Percentiles rank a stretch among this genome's conserved stretches.
Conservation (phyloP, 805 yeast genomes). For the Saitoella complicata region DNA sequence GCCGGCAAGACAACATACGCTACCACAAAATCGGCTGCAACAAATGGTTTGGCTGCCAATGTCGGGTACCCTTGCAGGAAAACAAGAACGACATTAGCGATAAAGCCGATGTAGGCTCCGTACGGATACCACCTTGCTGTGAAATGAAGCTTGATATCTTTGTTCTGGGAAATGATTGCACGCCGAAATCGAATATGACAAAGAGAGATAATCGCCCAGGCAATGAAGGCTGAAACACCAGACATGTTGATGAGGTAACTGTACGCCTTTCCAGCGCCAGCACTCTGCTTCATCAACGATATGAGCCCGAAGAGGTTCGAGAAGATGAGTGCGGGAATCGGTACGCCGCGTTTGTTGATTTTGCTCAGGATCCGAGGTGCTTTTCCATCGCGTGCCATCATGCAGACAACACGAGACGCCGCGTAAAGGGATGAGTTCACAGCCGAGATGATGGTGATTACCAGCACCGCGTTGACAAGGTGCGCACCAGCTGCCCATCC, state of each 20-base stretch:
- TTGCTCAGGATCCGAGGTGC: conserved; percentile 46
- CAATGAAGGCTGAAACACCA: conserved; percentile 52
- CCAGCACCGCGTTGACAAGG: conserved; percentile 51
- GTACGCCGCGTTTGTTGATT: conserved; percentile 63
- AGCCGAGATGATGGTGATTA: conserved; percentile 51
- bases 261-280: conserved; percentile 35
- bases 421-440: conserved; percentile 61
- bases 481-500: conserved; percentile 50
- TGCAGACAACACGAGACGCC: conserved; percentile 47
- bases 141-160: conserved; percentile 36
- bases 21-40: conserved; percentile 39
- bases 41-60: conserved; percentile 34
- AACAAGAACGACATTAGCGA: conserved; percentile 35
- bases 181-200: conserved; percentile 42
- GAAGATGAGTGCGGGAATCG: conserved; percentile 41
- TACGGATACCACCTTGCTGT: conserved; percentile 36
- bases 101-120: conserved; percentile 33
- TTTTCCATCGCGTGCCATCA: conserved; percentile 48
- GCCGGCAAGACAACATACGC: conserved; percentile 48
- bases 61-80: conserved; percentile 53
- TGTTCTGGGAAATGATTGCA: conserved; percentile 29
- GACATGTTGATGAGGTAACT: conserved; percentile 43
- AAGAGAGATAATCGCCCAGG: conserved; percentile 45
- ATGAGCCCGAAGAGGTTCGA: conserved; percentile 37
- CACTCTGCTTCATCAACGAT: conserved; percentile 42